Base-by-base conservation (phyloP, 164 flowering plant genomes). In the Stephania japonica region DNA sequence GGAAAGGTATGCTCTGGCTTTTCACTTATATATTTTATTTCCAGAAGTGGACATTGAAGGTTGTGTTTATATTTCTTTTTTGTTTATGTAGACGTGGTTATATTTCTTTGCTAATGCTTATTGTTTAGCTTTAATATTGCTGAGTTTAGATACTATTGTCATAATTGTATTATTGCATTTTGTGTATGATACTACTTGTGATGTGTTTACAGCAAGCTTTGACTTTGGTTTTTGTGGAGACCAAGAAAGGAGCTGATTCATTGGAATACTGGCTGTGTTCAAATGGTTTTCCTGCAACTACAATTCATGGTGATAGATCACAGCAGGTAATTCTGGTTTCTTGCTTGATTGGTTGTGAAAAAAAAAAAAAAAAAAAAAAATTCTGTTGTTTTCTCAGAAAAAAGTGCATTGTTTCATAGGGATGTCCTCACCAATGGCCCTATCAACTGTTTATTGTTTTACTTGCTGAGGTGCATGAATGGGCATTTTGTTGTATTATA, bases 281-380 rank as follows among this genome's bases (percentile, higher is more conserved):
- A 21, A 87, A 84, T 79, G 86, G 87, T 21, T 88, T 86, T 78
- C 88, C 89, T 76, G 88, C 89, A 27, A 88, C 88, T 66, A 77
- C 85, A 32, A 88, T 88, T 68, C 91, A 88, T 80, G 91, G 89
- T 53, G 88, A 88, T 71, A 84, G 87, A 75, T 67, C 88, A 62
- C 90, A 86, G 71, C 85, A 81, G 81, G 88, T 85, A 53, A 53
- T 76, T 63, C 72, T 26, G 59, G 61, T 6, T 19, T 5, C 8
- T 26, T 70, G 65, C 6, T 23, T 27, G 32, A 38, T 0, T 70
- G 49, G 18, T 21, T 8, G 19, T 70, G n/a, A 38, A 7, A 24
- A 19, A 41, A 5, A 41, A 6, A 38, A 21, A 56, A 12, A 25
- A 12, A 43, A 43, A 5, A 5, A 44, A 44, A 44, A 44, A 44